These are phyloP conservation scores for Pisolithus microcarpus DNA, from an alignment of 768 basidiomycete species.

Conservation along the genomic window DNA sequence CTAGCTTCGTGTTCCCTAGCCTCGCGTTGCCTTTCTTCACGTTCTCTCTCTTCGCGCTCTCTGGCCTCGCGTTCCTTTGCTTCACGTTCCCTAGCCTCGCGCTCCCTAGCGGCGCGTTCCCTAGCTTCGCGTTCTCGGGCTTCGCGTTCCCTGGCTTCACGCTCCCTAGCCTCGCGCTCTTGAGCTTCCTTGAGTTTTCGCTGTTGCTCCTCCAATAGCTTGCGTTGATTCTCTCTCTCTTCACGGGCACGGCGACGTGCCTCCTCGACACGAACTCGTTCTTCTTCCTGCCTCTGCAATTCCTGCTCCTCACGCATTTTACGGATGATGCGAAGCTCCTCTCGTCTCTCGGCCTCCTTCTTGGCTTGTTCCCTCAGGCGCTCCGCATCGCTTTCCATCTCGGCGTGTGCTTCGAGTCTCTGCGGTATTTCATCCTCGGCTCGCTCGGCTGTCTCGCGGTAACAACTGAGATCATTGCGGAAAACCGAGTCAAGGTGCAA, in stretches of 20 bases:
- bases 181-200: background rate
- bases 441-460: conserved; percentile 16
- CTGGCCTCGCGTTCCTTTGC: conserved; percentile 14
- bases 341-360: conserved; percentile 11
- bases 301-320: conserved; percentile 10
- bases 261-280: conserved; percentile 8
- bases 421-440: conserved; percentile 12
- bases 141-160: no score
- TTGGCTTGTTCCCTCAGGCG: conserved; percentile 11
- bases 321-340: conserved; percentile 15
- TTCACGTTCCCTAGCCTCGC: conserved; percentile 9
- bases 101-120: conserved; percentile 11
- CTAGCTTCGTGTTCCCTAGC: conserved; percentile 16
- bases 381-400: conserved; percentile 15
- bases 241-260: conserved; percentile 15
- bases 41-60: conserved; percentile 12
- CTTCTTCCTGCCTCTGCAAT: conserved; percentile 6
- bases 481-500: conserved; percentile 12
- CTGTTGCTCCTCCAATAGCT: conserved; percentile 17
- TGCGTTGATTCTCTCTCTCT: conserved; percentile 6
- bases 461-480: conserved; percentile 13
- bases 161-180: background rate
- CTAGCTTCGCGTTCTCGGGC: no score
- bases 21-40: conserved; percentile 14
- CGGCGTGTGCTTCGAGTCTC: conserved; percentile 11